phyloP scores from a whole-genome alignment of 2,329 filamentous ascomycete species.

The Lachnum nothofagi region DNA sequence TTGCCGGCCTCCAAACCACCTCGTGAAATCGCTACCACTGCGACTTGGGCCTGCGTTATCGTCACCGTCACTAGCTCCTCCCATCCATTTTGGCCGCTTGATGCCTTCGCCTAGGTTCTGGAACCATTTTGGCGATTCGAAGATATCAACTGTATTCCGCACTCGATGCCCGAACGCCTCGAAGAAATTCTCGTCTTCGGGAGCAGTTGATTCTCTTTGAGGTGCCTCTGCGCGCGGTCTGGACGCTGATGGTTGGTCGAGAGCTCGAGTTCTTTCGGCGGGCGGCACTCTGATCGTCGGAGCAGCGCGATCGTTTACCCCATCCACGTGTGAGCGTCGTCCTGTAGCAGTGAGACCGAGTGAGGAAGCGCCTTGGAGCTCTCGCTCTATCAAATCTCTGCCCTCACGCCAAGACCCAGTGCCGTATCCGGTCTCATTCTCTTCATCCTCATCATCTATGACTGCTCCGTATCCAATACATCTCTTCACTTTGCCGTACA shows the following conservation, averaged over 20 bases:
- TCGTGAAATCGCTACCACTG: constrained; percentile 43
- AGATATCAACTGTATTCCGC: constrained; percentile 83
- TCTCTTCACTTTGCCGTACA: constrained; percentile 77
- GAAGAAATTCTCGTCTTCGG: constrained; percentile 77
- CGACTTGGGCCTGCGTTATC: constrained; percentile 37
- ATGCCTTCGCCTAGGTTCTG: constrained; percentile 63
- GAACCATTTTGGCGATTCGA: constrained; percentile 78
- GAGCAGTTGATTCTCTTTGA: constrained; percentile 40
- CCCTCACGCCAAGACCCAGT: constrained; percentile 88
- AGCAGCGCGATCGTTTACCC: constrained; percentile 25
- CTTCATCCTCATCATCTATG: constrained; percentile 68
- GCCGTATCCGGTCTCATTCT: constrained; percentile 61
- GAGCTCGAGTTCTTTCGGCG: constrained; percentile 29
- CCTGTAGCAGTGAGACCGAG: constrained; percentile 34
- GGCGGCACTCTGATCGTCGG: constrained; percentile 27
- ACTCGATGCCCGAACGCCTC: constrained; percentile 77
- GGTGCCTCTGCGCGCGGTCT: constrained; percentile 24
- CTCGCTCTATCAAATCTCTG: constrained; percentile 80
- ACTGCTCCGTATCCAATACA: constrained; percentile 70
- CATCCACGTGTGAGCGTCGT: constrained; percentile 23
- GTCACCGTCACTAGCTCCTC: constrained; percentile 50
- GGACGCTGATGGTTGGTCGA: constrained; percentile 29
- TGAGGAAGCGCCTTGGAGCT: constrained; percentile 62
- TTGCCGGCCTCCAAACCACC: constrained; percentile 51
- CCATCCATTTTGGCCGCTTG: constrained; percentile 79